Percentiles rank a stretch among this genome's conserved stretches.
Evolutionary conservation across 805 yeast species (phyloP).

Genomic region (Hanseniaspora thailandica): DNA sequence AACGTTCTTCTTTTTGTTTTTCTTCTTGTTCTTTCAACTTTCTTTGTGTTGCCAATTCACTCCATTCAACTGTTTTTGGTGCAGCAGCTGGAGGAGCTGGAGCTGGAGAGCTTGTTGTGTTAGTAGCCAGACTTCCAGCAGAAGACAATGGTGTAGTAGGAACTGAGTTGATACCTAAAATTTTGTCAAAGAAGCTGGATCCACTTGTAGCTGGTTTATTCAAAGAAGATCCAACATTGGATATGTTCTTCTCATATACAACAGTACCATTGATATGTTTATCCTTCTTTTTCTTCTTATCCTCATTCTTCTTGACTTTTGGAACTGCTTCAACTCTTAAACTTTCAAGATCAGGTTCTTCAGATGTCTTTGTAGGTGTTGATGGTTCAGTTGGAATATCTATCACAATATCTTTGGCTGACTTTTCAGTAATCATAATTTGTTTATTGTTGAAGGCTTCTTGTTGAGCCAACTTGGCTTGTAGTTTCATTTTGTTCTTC

Average conservation of each 20-base stretch:
- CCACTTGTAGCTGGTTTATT: neutral
- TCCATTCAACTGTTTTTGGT: constrained; percentile 8
- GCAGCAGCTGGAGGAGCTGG: no score
- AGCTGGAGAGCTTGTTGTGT: neutral
- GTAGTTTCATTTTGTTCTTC: constrained; percentile 28
- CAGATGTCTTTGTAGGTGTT: neutral
- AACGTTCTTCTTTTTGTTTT: neutral
- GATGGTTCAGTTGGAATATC: constrained; percentile 1
- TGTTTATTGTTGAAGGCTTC: constrained; percentile 14
- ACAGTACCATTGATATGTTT: neutral
- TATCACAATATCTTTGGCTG: constrained; percentile 11
- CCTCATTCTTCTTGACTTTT: constrained; percentile 5
- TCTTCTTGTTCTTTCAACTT: constrained; percentile 7
- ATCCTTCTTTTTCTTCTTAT: neutral
- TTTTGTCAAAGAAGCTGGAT: neutral
- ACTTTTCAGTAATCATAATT: constrained; percentile 15
- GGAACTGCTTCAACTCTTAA: constrained; percentile 12
- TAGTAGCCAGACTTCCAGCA: neutral
- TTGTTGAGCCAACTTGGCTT: constrained; percentile 24
- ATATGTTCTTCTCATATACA: constrained; percentile 2
- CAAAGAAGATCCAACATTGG: constrained; percentile 4
- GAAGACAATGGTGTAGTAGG: neutral
- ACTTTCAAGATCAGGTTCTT: neutral
- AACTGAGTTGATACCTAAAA: constrained; percentile 1
- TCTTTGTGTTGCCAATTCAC: constrained; percentile 9